Conservation (phyloP, 345 rosid species). For the Eucalyptus guilfoylei region DNA sequence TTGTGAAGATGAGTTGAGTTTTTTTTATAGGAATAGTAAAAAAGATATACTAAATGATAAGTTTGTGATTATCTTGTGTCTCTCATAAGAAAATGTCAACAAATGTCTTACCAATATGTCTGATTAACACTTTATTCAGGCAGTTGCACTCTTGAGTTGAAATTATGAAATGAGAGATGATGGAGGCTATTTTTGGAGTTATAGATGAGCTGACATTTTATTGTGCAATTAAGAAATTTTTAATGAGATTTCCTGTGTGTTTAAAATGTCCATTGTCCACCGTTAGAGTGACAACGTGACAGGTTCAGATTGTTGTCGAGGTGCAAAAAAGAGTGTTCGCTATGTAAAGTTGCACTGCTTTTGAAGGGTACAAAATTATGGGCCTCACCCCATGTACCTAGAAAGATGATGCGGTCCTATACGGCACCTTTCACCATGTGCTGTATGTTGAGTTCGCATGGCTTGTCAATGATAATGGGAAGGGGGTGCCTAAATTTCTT, state of each 20-base stretch:
- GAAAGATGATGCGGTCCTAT: background rate
- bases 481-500: background rate
- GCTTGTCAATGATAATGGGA: background rate
- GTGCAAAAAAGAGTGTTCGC: background rate
- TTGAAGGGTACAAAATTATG: background rate
- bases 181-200: background rate
- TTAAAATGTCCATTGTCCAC: background rate
- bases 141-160: background rate
- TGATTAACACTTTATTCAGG: background rate
- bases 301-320: background rate
- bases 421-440: background rate
- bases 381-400: background rate
- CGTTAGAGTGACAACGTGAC: background rate
- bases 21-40: background rate
- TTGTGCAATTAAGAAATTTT: background rate
- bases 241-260: background rate
- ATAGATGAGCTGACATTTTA: background rate
- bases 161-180: background rate
- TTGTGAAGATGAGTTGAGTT: background rate
- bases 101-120: background rate
- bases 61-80: background rate
- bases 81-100: background rate
- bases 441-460: background rate
- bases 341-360: background rate
- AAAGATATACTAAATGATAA: background rate